Evolutionary conservation across 495 filamentous ascomycete species (phyloP).

Genomic region (Niebla homalea): DNA sequence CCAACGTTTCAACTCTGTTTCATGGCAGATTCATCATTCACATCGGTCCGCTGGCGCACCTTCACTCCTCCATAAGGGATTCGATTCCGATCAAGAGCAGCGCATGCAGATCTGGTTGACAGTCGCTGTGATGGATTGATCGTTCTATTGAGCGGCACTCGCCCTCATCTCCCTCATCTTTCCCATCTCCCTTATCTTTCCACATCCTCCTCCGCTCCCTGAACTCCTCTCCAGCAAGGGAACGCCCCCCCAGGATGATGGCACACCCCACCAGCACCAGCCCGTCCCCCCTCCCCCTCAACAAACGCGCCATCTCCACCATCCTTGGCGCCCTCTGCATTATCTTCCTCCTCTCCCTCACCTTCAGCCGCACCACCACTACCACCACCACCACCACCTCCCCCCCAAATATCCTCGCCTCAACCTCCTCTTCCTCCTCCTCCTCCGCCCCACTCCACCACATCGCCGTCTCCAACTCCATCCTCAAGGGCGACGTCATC

Average conservation of each 20-base stretch:
- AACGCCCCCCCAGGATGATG: too few species aligned
- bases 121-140: too few species aligned
- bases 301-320: constrained; percentile 22
- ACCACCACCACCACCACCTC: constrained; percentile 7
- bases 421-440: constrained; percentile 5
- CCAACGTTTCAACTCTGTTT: too few species aligned
- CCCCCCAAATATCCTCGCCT: background rate
- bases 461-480: constrained; percentile 17
- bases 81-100: too few species aligned
- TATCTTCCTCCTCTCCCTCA: constrained; percentile 11
- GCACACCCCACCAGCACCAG: background rate
- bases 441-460: constrained; percentile 10
- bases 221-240: background rate
- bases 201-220: too few species aligned
- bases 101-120: too few species aligned
- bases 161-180: too few species aligned
- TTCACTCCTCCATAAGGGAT: too few species aligned
- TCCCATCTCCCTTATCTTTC: too few species aligned
- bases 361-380: constrained; percentile 2
- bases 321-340: constrained; percentile 13
- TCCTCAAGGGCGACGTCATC: constrained; percentile 65
- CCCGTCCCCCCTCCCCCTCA: background rate
- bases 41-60: too few species aligned
- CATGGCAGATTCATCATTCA: too few species aligned
- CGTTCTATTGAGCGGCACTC: too few species aligned